Evolutionary conservation across 2,329 filamentous ascomycete genomes (phyloP), one percentile per base, ranked within the genome.

Genomic region (Venturia oleaginea): DNA sequence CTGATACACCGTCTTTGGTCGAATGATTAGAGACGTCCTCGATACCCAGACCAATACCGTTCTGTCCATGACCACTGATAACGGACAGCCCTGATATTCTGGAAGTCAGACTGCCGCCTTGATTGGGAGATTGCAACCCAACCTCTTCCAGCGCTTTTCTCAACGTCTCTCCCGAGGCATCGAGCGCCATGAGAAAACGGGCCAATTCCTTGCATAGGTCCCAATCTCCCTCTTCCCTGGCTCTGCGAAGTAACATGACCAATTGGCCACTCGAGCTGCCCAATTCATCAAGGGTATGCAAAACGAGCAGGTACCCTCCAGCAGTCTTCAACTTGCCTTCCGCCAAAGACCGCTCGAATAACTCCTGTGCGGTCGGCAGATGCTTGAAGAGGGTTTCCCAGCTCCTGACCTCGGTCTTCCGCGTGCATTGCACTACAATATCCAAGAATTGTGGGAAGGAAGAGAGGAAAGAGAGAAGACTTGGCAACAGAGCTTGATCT

Each of bases 341-440:
- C 68, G 89, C 86, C 11, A 99, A 79, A 4, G 92, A 93, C 74
- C 96, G 91, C 74, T 99, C 93, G 70, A 99, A 99, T 0, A 99
- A 83, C 69, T 94, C 90, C 70, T 92, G 88, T 4, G 93, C 91
- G 0, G 93, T 91, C 0, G 94, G 94, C 0, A 99, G 81, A 71
- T 97, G 92, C 4, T 87, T 86, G 74, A 99, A 99, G 0, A 99
- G 81, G 0, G 94, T 97, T 66, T 89, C 87, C 94, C 94, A 99
- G 64, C 91, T 96, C 46, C 93, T 86, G 8, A 96, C 86, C 73
- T 99, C 94, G 0, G 94, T 99, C 76, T 99, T 99, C 64, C 94
- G 88, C 1, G 94, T 97, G 76, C 94, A 99, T 76, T 96, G 94
- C 24, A 99, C 89, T 30, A 99, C 88, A 65, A 97, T 94, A 71